A percentile compares a stretch with the other conserved stretches of the same genome.
These are phyloP conservation scores for Calonectria naviculata DNA, from an alignment of 2,329 filamentous ascomycete genomes.

Conservation along the genomic window DNA sequence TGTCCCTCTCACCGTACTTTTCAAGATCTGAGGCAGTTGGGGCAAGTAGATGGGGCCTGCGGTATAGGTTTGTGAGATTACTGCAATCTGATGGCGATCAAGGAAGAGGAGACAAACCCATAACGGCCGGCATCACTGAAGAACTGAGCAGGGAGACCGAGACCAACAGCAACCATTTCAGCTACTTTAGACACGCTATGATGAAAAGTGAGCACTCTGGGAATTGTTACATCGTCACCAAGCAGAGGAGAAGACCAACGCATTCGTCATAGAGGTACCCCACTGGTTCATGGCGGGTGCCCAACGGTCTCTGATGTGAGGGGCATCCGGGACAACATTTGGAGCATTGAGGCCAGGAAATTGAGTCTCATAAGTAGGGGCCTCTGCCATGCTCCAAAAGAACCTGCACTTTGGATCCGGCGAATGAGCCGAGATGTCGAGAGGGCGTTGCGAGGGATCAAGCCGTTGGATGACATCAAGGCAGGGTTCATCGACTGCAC, in stretches of 20 bases:
- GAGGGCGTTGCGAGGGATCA: conserved; percentile 64
- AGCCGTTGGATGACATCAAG: conserved; percentile 66
- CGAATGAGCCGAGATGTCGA: conserved; percentile 66
- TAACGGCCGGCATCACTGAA: conserved; percentile 67
- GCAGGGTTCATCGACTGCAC: conserved; percentile 71
- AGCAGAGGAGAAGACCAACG: conserved; percentile 52
- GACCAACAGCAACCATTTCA: conserved; percentile 68
- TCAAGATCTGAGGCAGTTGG: conserved; percentile 69
- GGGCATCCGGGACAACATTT: conserved; percentile 65
- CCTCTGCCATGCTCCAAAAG: conserved; percentile 70
- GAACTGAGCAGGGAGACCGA: conserved; percentile 62
- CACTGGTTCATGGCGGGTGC: conserved; percentile 65
- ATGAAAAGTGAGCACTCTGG: conserved; percentile 4
- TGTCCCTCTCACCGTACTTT: conserved; percentile 64
- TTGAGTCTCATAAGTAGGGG: conserved; percentile 63
- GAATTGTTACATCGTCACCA: background rate
- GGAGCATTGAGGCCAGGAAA: conserved; percentile 67
- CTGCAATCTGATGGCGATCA: background rate
- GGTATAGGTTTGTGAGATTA: background rate
- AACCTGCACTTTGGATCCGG: conserved; percentile 73
- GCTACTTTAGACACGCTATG: conserved; percentile 64
- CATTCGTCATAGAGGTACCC: conserved; percentile 70
- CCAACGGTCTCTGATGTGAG: conserved; percentile 63
- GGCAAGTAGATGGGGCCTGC: conserved; percentile 69
- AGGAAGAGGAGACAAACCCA: conserved; percentile 51